phyloP scores from a whole-genome alignment of 331 rosid species.

The Quercus lobata region DNA sequence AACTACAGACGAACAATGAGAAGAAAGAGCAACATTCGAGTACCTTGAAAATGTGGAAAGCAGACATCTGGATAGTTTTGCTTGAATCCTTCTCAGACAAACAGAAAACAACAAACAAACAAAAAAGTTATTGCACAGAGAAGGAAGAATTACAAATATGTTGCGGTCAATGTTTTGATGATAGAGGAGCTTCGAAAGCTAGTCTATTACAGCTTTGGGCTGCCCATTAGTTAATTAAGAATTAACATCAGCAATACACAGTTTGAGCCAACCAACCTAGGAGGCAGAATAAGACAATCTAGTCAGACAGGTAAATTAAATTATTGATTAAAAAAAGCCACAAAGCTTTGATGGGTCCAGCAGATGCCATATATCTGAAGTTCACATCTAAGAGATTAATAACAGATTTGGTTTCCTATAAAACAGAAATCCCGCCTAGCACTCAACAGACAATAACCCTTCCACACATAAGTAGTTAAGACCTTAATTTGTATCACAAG shows the following conservation, averaged over 20 bases:
- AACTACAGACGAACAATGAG: background rate
- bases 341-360: background rate
- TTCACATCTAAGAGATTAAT: background rate
- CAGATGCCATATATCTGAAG: background rate
- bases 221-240: background rate
- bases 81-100: conserved; percentile 78
- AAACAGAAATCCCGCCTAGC: background rate
- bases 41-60: conserved; percentile 99
- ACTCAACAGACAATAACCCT: background rate
- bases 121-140: conserved; percentile 10
- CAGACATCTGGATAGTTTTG: conserved; percentile 86
- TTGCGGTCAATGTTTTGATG: background rate
- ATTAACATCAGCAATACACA: background rate
- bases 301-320: background rate
- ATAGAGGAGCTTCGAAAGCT: background rate
- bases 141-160: conserved; percentile 17
- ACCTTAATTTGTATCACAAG: background rate
- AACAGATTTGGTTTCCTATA: background rate
- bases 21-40: background rate
- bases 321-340: background rate
- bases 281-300: background rate
- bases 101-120: background rate
- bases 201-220: background rate
- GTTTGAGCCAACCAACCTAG: conserved; percentile 10
- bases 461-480: background rate